Evolutionary conservation across 345 rosid genomes (phyloP), one percentile per base, ranked within the genome.

Genomic region (Microthlaspi erraticum): DNA sequence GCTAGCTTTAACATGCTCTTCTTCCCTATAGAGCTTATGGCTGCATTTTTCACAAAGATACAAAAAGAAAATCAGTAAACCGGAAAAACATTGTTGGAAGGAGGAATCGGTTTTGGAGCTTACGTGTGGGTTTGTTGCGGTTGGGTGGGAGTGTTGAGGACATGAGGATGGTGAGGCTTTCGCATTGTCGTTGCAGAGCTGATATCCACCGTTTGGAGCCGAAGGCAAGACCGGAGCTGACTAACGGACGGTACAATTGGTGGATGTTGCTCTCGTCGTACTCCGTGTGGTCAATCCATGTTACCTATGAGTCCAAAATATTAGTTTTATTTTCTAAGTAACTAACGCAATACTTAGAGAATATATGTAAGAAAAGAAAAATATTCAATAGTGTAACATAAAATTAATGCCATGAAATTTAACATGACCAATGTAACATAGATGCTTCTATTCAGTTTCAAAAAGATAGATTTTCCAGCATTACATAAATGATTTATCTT

Each of bases 211-310:
- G 81, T 58, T 81, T 91, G n/a, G 96, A 88, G 5, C 98, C 97
- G n/a, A 90, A 91, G 34, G 86, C 98, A 71, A 88, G 82, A 49
- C 98, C 92, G 0, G 91, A 85, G 44, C 81, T 78, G 16, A 93
- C 65, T 49, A 87, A 49, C 2, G 85, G 88, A 17, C 88, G 87
- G 66, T 83, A 93, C 13, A 87, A 87, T 19, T 80, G 91, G 72
- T 93, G 97, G 17, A 84, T 77, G 46, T 67, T 87, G 23, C 76
- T 78, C 71, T 93, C 98, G 0, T 93, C 97, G 56, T 91, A 93
- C 51, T 93, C 98, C 23, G 89, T 84, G 79, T 89, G 94, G 71
- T 93, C 98, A 32, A 91, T 86, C 98, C 98, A 93, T 26, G 91
- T 91, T 60, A 93, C 97, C 98, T 93, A 81, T 31, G 8, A 70